Percentiles rank a stretch among this genome's conserved stretches.
These are phyloP conservation scores for Ceratocystis eucalypticola DNA, from an alignment of 2,329 filamentous ascomycete species.

Conservation along the genomic window DNA sequence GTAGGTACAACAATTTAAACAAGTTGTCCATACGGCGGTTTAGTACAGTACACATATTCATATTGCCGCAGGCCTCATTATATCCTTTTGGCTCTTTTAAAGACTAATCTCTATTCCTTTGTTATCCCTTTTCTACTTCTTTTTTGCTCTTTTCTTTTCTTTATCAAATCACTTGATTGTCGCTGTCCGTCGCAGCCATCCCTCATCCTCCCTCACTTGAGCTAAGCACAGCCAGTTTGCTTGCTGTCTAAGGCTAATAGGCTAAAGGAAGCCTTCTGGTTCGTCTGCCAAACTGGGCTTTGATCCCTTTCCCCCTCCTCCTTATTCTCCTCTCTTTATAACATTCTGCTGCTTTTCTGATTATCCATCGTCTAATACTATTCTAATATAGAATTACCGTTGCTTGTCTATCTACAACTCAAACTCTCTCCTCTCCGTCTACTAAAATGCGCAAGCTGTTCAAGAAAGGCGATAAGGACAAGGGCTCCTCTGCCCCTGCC, in stretches of 20 bases:
- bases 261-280: constrained; percentile 6
- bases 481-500: constrained; percentile 15
- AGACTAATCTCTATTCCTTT: not conserved
- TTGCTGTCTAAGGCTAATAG: not conserved
- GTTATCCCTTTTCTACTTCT: not conserved
- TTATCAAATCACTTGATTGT: not conserved
- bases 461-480: constrained; percentile 17
- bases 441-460: constrained; percentile 18
- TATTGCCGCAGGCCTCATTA: not conserved
- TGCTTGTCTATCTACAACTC: not conserved
- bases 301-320: constrained; percentile 1
- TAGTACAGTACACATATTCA: constrained; percentile 1
- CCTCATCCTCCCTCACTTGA: not conserved
- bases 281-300: constrained; percentile 1
- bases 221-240: not conserved
- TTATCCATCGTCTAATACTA: not conserved
- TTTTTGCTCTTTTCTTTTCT: not conserved
- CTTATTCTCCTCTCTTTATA: not conserved
- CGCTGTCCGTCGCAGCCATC: not conserved
- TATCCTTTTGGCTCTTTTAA: not conserved
- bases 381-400: not conserved
- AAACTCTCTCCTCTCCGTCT: not conserved
- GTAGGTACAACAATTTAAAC: not conserved
- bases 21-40: not conserved
- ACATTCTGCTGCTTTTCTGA: not conserved